Conservation (phyloP, 768 basidiomycete genomes). For the Leccinum uliginosum region DNA sequence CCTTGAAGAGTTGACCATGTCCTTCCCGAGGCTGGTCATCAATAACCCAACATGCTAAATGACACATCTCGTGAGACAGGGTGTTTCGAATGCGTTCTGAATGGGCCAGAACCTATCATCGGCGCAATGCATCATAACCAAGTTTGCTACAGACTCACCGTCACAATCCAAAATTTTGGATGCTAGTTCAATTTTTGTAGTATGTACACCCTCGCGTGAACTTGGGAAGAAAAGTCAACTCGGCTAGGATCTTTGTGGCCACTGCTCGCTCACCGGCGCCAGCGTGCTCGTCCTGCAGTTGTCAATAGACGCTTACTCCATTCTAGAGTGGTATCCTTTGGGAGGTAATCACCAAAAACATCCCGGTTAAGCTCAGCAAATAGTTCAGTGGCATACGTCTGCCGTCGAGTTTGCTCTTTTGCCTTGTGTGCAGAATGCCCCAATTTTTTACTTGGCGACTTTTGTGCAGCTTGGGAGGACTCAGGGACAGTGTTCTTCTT, state of each 20-base stretch:
- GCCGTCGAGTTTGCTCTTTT: slow-evolving; percentile 42
- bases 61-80: slow-evolving; percentile 89
- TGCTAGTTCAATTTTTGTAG: slow-evolving; percentile 71
- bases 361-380: slow-evolving; percentile 55
- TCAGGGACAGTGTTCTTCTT: slow-evolving; percentile 4
- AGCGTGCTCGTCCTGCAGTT: slow-evolving; percentile 69
- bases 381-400: slow-evolving; percentile 52
- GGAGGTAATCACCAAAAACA: slow-evolving; percentile 54
- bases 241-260: background rate
- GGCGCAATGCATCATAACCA: background rate
- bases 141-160: slow-evolving; percentile 39
- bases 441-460: slow-evolving; percentile 20
- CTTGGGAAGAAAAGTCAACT: slow-evolving; percentile 28
- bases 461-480: slow-evolving; percentile 3
- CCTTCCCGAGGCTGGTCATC: slow-evolving; percentile 63
- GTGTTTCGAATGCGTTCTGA: slow-evolving; percentile 79
- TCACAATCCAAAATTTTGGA: slow-evolving; percentile 76
- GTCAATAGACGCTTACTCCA: slow-evolving; percentile 67
- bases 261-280: slow-evolving; percentile 43
- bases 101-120: background rate
- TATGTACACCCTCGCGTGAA: slow-evolving; percentile 54
- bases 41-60: slow-evolving; percentile 83
- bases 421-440: slow-evolving; percentile 29
- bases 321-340: slow-evolving; percentile 48
- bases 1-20: slow-evolving; percentile 70